phyloP scores from a whole-genome alignment of 495 filamentous ascomycete species.

The Pseudevernia furfuracea region DNA sequence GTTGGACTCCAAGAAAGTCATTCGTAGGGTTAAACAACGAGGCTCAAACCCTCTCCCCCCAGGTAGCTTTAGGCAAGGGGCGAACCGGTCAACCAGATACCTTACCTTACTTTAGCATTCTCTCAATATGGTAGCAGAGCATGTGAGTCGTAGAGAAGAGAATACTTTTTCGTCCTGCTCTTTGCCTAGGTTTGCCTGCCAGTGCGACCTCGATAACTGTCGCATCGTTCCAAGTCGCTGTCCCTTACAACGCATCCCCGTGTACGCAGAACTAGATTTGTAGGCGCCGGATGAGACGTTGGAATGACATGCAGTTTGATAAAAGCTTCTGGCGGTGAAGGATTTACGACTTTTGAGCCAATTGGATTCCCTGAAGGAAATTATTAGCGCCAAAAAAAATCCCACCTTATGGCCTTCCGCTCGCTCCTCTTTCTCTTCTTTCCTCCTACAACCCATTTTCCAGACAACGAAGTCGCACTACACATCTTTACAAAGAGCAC shows the following conservation, averaged over 20 bases:
- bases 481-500: conserved; percentile 27
- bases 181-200: conserved; percentile 4
- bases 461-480: conserved; percentile 67
- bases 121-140: conserved; percentile 15
- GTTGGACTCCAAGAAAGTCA: neutral
- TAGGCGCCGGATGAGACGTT: conserved; percentile 13
- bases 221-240: neutral
- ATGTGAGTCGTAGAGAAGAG: conserved; percentile 11
- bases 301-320: conserved; percentile 17
- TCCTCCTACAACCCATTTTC: conserved; percentile 34
- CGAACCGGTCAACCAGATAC: conserved; percentile 3
- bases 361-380: conserved; percentile 7
- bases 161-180: neutral
- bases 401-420: conserved; percentile 21
- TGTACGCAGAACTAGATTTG: neutral
- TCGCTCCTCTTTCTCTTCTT: conserved; percentile 31
- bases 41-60: neutral
- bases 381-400: conserved; percentile 16
- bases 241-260: neutral
- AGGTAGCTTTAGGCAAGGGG: neutral
- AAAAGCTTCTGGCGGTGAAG: conserved; percentile 18
- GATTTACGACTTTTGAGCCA: conserved; percentile 6
- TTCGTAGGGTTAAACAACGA: neutral
- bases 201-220: neutral
- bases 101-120: neutral